Evolutionary conservation across 78 protist genomes (phyloP).

Genomic region (Neovahlkampfia damariscottae): DNA sequence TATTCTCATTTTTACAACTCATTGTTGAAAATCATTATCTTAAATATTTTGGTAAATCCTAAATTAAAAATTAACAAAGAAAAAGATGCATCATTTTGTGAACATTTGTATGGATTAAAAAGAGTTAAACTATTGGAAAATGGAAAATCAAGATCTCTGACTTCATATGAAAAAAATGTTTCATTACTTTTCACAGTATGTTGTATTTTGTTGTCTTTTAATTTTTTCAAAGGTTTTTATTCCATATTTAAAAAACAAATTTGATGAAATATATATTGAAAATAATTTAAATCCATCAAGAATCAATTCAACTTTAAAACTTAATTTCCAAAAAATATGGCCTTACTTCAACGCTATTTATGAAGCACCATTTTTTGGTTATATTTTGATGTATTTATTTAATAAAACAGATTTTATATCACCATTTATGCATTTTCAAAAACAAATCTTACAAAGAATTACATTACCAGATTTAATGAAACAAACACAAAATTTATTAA

Average conservation of each 20-base stretch:
- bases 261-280: not conserved
- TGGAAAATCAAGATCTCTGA: not conserved
- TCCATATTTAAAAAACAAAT: not conserved
- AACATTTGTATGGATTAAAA: not conserved
- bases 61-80: no score
- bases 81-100: not conserved
- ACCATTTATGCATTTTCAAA: not conserved
- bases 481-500: not conserved
- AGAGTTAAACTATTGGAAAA: not conserved
- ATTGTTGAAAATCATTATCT: not conserved
- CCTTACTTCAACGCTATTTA: not conserved
- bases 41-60: no score
- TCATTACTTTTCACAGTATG: no score
- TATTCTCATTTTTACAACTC: not conserved
- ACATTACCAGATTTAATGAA: not conserved
- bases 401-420: not conserved
- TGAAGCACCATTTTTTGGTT: not conserved
- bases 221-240: no score
- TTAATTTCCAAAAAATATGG: not conserved
- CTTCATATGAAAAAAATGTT: not conserved
- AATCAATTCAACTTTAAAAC: not conserved
- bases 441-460: not conserved
- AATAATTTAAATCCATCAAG: not conserved
- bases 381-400: not conserved
- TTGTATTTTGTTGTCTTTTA: no score